Base-by-base conservation (phyloP, 192 early-diverging fungal species). In the Podila minutissima region DNA sequence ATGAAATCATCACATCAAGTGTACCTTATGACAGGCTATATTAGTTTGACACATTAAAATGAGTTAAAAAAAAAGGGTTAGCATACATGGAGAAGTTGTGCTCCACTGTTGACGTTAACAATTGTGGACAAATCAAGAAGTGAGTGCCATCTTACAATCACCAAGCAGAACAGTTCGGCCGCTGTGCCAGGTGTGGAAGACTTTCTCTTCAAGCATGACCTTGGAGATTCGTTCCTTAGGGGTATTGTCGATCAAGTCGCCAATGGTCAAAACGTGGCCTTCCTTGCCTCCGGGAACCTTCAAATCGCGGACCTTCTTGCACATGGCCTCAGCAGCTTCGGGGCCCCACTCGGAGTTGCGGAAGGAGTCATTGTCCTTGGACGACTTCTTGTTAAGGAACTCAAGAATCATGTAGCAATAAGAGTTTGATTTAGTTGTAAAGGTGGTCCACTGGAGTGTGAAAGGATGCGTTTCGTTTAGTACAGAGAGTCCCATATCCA, bases 271-370 rank as follows among this genome's bases (percentile, higher is more conserved):
- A 20, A 10, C 13, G 1, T 38, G 22, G 19, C 50, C 53, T 26
- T 35, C 63, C 9, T 37, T 37, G 11, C 48, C 63, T 38, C 31
- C 31, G 24, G 48, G 37, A 5, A 72, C 59, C 0, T 15, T 32
- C 20, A 72, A 72, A 32, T 72, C 41, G 3, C 71, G 63, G 17
- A 72, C 71, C 28, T 64, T 38, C 20, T 65, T 64, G 22, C 62
- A 58, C 71, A 72, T 72, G 0, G 55, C 29, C 20, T 58, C 71
- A 4, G 71, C 71, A 15, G 71, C 71, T 29, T 72, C 71, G 22
- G 71, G 53, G 4, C 71, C 71, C 71, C 71, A 72, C 26, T 72
- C 71, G 5, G 71, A 72, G 26, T 62, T 62, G 1, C 71, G 62
- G 32, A 72, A 72, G 20, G 28, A 63, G 55, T 72, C 71, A 7